Conservation (phyloP, 108 stramenopile genomes). For the Nitzschia sp. region DNA sequence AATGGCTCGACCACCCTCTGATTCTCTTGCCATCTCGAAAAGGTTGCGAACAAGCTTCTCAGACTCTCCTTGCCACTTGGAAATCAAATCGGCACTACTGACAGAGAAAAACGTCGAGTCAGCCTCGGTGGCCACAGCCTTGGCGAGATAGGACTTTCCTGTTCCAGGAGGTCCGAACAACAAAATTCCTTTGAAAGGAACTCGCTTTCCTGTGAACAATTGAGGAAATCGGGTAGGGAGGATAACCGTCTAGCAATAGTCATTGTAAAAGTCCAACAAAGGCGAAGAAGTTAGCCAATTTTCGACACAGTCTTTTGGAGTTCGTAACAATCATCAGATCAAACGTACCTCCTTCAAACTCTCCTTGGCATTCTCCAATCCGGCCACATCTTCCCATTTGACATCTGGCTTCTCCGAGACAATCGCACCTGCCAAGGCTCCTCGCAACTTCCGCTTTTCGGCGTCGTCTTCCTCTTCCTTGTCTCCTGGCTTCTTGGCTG, state of each 20-base stretch:
- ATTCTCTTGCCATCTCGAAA: constrained; percentile 97
- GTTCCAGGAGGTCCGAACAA: constrained; percentile 93
- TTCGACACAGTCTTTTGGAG: too few species aligned
- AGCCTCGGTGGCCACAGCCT: constrained; percentile 99
- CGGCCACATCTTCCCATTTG: constrained; percentile 97
- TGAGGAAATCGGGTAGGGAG: constrained; percentile 92
- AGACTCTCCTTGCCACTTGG: constrained; percentile 99
- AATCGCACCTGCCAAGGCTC: constrained; percentile 75
- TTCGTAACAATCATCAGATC: not conserved
- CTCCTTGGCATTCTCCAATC: constrained; percentile 94
- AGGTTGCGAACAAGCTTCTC: constrained; percentile 96
- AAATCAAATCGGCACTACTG: constrained; percentile 93
- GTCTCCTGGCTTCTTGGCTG: constrained; percentile 49
- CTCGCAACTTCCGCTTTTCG: constrained; percentile 80
- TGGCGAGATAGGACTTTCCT: constrained; percentile 96
- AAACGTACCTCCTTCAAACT: constrained; percentile 79
- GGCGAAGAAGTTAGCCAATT: too few species aligned
- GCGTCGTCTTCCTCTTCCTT: constrained; percentile 74
- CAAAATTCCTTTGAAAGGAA: constrained; percentile 94
- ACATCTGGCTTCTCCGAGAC: constrained; percentile 97
- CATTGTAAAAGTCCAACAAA: too few species aligned
- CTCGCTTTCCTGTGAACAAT: constrained; percentile 91
- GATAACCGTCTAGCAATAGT: constrained; percentile 81
- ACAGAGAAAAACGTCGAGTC: constrained; percentile 97
- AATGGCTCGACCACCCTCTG: constrained; percentile 81